Base-by-base conservation (phyloP, 352 stramenopile genomes). In the Phytophthora quininea region DNA sequence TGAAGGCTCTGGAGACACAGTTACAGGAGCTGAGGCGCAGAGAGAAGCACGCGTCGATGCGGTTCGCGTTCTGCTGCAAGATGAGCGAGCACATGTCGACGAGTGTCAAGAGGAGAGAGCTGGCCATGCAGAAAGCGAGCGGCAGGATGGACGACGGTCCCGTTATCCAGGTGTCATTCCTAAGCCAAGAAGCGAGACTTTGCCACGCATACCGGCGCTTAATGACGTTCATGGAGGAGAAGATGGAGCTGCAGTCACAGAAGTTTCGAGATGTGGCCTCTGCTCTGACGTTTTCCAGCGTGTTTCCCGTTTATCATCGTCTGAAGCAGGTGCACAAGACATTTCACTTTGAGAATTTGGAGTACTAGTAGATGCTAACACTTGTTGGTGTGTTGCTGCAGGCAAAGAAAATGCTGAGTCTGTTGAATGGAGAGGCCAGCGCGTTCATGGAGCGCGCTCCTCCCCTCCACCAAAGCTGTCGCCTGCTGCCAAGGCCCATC, bases 21-120 rank as follows among this genome's bases (percentile, higher is more conserved):
- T 42, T 88, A 2, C 52, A 71, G 9, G 77, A 84, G 8, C 46
- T 76, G 43, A 54, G 62, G 3, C 33, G 57, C 9, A 74, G 71
- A 31, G 72, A 87, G 27, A 42, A 14, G 8, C 56, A 79, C 37
- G 54, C 73, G n/a, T 77, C 78, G 30, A 82, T 76, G 27, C 81
- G 76, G 24, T 67, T 64, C 43, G 55, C 46, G 8, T 92, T 90
- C 56, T 86, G 76, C 58, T 79, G 76, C 33, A 79, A 75, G 51
- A 79, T 89, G 68, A 81, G n/a, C 7, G 76, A 89, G 64, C 71
- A 80, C 31, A 45, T 90, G 47, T 71, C 80, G 10, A 30, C 77
- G 60, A 70, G 38, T 43, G 5, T 42, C 4, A 48, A 60, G 33
- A 66, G 70, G 42, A 67, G 46, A 12, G 49, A 71, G 24, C 19